phyloP scores from a whole-genome alignment of 305 asterid genomes.

The Fraxinus greggii region DNA sequence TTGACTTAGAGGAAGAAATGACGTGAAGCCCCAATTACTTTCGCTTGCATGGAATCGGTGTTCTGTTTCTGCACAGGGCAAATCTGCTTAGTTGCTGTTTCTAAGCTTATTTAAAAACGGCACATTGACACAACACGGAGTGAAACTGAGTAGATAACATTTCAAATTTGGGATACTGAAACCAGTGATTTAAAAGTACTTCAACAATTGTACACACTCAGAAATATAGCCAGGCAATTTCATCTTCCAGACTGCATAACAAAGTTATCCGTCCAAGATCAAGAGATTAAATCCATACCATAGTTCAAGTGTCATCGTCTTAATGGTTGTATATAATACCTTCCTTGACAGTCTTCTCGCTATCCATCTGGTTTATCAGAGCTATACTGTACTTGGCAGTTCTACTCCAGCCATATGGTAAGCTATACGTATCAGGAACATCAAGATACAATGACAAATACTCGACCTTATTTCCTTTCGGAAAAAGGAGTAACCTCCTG shows the following conservation, averaged over 20 bases:
- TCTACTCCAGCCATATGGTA: constrained; percentile 28
- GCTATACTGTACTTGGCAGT: constrained; percentile 21
- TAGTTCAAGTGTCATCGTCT: neutral
- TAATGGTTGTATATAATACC: constrained; percentile 2
- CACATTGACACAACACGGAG: too few species aligned
- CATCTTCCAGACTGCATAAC: neutral
- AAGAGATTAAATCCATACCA: neutral
- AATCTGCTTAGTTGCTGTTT: neutral
- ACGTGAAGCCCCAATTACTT: constrained; percentile 29
- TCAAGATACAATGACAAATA: constrained; percentile 24
- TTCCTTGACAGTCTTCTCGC: constrained; percentile 23
- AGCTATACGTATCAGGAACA: constrained; percentile 20
- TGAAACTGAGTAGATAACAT: neutral
- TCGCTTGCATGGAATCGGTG: neutral
- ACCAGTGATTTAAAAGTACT: neutral
- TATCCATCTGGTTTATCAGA: constrained; percentile 14
- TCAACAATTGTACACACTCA: neutral
- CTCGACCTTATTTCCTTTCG: constrained; percentile 26
- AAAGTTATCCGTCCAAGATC: neutral
- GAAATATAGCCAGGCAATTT: neutral
- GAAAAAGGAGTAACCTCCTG: constrained; percentile 25
- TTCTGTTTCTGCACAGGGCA: constrained; percentile 18
- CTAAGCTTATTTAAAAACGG: too few species aligned
- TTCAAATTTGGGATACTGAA: neutral
- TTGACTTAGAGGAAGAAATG: constrained; percentile 27